Conservation (phyloP, 2,329 filamentous ascomycete genomes). For the Penicillium sclerotiorum region DNA sequence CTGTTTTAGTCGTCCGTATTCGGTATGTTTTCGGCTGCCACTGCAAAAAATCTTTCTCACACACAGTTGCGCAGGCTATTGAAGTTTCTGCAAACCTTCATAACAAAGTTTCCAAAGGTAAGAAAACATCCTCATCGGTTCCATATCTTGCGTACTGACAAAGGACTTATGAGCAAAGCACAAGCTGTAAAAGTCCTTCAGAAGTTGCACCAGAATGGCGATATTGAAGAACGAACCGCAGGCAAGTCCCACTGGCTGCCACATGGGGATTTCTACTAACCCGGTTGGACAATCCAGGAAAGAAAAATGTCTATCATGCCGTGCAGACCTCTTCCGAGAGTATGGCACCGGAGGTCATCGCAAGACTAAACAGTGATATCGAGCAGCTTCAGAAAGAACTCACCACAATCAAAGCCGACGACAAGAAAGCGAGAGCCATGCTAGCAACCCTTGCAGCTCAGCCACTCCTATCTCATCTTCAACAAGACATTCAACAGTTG, state of each 20-base stretch:
- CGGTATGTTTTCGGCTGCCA: constrained; percentile 39
- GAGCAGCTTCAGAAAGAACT: constrained; percentile 50
- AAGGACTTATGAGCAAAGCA: constrained; percentile 38
- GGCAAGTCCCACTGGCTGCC: constrained; percentile 40
- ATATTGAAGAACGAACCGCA: constrained; percentile 60
- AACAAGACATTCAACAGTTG: constrained; percentile 46
- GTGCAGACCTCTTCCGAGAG: constrained; percentile 55
- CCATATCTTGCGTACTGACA: not conserved
- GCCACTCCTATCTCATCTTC: constrained; percentile 56
- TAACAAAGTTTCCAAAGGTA: constrained; percentile 61
- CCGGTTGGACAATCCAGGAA: constrained; percentile 46
- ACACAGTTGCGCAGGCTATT: constrained; percentile 44
- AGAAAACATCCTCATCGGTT: constrained; percentile 1
- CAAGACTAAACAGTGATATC: constrained; percentile 54
- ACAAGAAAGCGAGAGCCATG: constrained; percentile 53
- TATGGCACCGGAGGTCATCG: constrained; percentile 51
- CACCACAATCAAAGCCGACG: constrained; percentile 45
- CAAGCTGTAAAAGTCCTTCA: constrained; percentile 63
- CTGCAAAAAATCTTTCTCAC: not conserved
- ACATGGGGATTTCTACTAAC: not conserved
- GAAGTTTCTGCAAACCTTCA: constrained; percentile 65
- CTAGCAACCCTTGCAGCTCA: constrained; percentile 51
- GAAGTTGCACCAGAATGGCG: constrained; percentile 62
- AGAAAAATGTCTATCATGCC: constrained; percentile 64
- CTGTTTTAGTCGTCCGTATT: constrained; percentile 55